Evolutionary conservation across 371 early-diverging fungal species (phyloP), one percentile per base, ranked within the genome.

Genomic region (Syncephalastrum monosporum): DNA sequence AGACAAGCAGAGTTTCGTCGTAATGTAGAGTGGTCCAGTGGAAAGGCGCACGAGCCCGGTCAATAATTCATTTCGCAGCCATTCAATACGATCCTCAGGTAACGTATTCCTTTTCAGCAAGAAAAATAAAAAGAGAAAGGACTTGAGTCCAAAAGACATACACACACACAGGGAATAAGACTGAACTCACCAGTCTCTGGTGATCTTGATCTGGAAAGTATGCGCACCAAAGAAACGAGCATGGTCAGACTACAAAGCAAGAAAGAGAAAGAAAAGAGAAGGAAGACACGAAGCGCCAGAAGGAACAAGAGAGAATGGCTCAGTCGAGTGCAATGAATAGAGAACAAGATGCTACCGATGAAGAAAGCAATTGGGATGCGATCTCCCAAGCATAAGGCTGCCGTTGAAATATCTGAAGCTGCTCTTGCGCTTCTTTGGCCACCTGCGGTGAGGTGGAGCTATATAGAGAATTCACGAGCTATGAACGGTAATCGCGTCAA

Each of bases 221-320:
- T 90, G 89, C 0, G 94, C 94, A 1, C 93, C 94, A 77, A 90
- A 91, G 63, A 92, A 92, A 49, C 85, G 85, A 52, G 85, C 84
- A 41, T 86, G 84, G 38, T 81, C 77, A 50, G 81, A 79, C 87
- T 87, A 60, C 8, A 57, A 14, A 44, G 50, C 38, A 33, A 29
- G 12, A 33, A 33, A 12, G 10, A 33, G 8, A 33, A 33, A 33
- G 12, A 8, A 33, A 12, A 5, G 12, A 10, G 8, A 38, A 50
- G 44, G 6, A 42, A 51, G 21, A 23, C 53, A 42, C n/a, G 33
- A 21, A 50, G 8, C 51, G 13, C 33, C 49, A 10, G 51, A 14
- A 4, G 44, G 29, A 41, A 29, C 41, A 41, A 25, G 25, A 41
- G 8, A 3, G 10, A 46, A 27, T 46, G 15, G 10, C 19, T 48